Base-by-base conservation (phyloP, 257 asterid species). In the Solanum infundibuliforme region DNA sequence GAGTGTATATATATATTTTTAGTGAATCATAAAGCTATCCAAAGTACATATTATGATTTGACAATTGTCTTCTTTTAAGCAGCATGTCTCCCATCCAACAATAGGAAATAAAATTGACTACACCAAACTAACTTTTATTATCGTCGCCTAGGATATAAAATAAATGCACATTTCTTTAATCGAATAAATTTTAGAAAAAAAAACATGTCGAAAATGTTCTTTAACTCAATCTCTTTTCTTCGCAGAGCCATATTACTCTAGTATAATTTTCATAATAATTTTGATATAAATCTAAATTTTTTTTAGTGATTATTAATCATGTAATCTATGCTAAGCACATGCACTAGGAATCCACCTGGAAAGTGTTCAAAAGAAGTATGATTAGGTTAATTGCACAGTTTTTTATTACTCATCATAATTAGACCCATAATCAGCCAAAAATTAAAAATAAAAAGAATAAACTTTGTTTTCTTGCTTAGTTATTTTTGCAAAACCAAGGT, bases 311-410 rank as follows among this genome's bases (percentile, higher is more conserved):
- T 55, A 55, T 69, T 77, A n/a, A 48, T 23, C 27, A n/a, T 85
- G 16, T 36, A 46, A 18, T 9, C 27, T 85, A 62, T 81, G 68
- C 29, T 85, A 2, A 77, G 68, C 87, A 89, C 85, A 88, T 87
- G 88, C 91, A 72, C 58, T 79, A 84, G 87, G 38, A 88, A 72
- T 87, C 87, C 71, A 84, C 86, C 87, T 88, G 92, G 92, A 88
- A 88, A 89, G 91, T 72, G 79, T 27, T 46, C 9, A 71, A 52
- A 58, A 32, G 38, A 39, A 48, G 35, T 77, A 8, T 52, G 34
- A 52, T 14, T 85, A 85, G 36, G 60, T 48, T 69, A 79, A 75
- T 71, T 21, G 88, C 92, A 89, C 89, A 84, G 52, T 27, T 66
- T 88, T 86, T 83, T 71, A 84, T 75, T 81, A 82, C 82, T 84